Evolutionary conservation across 2,329 filamentous ascomycete species (phyloP), one percentile per base, ranked within the genome.

Genomic region (Hortaea werneckii): DNA sequence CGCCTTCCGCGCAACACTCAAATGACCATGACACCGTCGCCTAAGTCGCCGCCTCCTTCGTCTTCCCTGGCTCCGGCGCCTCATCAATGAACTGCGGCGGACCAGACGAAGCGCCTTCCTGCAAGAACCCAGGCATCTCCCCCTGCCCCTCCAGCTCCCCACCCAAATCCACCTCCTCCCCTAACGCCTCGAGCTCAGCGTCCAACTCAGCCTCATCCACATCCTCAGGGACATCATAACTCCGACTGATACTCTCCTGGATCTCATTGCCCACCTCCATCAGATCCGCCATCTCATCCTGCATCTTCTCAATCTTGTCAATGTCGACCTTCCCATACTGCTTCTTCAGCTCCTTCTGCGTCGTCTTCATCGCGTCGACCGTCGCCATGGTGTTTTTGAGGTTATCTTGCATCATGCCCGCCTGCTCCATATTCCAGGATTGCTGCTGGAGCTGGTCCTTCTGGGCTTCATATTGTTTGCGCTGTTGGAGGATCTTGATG

Each of bases 371-470:
- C 8, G 90, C 89, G 65, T 96, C 90, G 39, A 96, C 89, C 28
- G 92, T 95, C 12, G 88, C 94, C 89, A 95, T 95, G 52, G 92
- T 90, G 67, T 96, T 96, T 67, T 94, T 92, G 44, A 98, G 78
- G 63, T 96, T 96, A 70, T 96, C 90, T 71, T 94, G 88, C 90
- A 96, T 95, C 77, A 89, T 94, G 64, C 85, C 85, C 3, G 90
- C 89, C 69, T 95, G 89, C 71, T 96, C 89, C 89, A 98, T 95
- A 71, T 96, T 96, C 89, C 89, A 96, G 26, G 87, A 87, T 70
- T 98, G 92, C 54, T 83, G 78, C 69, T 94, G 85, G 44, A 96
- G 80, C 69, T 96, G 89, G 60, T 95, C 88, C 54, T 90, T 87
- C 68, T 95, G 88, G 3, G 79, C 76, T 69, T 98, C 92, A 78